phyloP scores from a whole-genome alignment of 768 basidiomycete species.

The Hygrophorus russula region DNA sequence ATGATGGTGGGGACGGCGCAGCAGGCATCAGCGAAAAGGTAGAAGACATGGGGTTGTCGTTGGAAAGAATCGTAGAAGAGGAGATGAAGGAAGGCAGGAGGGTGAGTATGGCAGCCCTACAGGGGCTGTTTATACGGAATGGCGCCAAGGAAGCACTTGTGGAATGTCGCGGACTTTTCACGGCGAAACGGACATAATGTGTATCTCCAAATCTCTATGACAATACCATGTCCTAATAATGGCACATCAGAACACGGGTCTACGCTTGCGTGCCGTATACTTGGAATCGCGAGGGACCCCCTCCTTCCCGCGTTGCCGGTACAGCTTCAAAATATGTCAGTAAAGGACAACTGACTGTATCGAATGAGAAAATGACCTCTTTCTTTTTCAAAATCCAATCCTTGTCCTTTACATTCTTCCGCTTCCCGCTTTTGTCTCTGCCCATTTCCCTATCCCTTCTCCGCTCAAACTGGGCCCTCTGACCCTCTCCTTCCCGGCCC shows the following conservation, averaged over 20 bases:
- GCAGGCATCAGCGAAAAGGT: slow-evolving; percentile 21
- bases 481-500: slow-evolving; percentile 48
- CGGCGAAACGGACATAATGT: slow-evolving; percentile 15
- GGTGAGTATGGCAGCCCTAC: slow-evolving; percentile 93
- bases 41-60: slow-evolving; percentile 33
- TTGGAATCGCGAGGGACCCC: slow-evolving; percentile 78
- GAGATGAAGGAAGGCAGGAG: slow-evolving; percentile 42
- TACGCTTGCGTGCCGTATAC: slow-evolving; percentile 88
- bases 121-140: slow-evolving; percentile 87
- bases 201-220: not conserved
- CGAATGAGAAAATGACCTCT: slow-evolving; percentile 44
- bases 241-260: slow-evolving; percentile 53
- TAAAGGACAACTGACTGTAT: not conserved
- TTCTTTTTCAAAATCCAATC: slow-evolving; percentile 98
- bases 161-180: slow-evolving; percentile 36
- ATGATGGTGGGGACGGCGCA: slow-evolving; percentile 35
- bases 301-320: slow-evolving; percentile 77
- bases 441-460: slow-evolving; percentile 57
- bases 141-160: slow-evolving; percentile 43
- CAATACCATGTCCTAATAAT: slow-evolving; percentile 3
- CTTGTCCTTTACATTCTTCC: slow-evolving; percentile 60
- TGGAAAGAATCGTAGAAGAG: slow-evolving; percentile 43
- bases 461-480: slow-evolving; percentile 61
- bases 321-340: slow-evolving; percentile 37
- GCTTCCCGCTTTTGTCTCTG: slow-evolving; percentile 52